These are phyloP conservation scores for Theobroma grandiflorum DNA, from an alignment of 441 rosid species.

Conservation along the genomic window DNA sequence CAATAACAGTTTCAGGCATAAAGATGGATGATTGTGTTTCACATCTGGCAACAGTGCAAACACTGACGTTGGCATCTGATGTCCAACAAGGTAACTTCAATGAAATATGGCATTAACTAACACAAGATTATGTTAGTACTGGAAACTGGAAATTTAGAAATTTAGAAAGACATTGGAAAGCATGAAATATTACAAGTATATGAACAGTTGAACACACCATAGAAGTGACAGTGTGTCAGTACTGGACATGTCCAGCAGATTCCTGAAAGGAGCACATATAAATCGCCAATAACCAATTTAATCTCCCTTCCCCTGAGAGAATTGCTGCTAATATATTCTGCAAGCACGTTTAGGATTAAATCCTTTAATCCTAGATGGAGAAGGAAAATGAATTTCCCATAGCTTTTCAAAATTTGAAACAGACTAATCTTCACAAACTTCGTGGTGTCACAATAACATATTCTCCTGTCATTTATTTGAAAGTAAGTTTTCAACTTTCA, in stretches of 20 bases:
- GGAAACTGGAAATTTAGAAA: background rate
- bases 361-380: background rate
- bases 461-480: conserved; percentile 13
- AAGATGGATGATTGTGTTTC: conserved; percentile 9
- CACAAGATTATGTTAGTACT: background rate
- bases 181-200: conserved; percentile 4
- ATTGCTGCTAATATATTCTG: conserved; percentile 21
- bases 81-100: background rate
- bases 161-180: background rate
- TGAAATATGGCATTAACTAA: conserved; percentile 12
- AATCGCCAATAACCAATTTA: conserved; percentile 19
- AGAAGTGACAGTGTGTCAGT: background rate
- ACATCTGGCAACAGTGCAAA: conserved; percentile 13
- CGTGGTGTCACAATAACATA: background rate
- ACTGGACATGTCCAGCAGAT: conserved; percentile 30
- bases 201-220: conserved; percentile 4
- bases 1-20: conserved; percentile 11
- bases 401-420: conserved; percentile 14
- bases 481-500: conserved; percentile 13
- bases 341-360: background rate
- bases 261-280: background rate
- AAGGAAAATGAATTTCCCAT: conserved; percentile 13
- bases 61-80: conserved; percentile 17
- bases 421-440: conserved; percentile 9
- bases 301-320: background rate